Conservation (phyloP, 805 yeast genomes). For the Pichia paraexigua region DNA sequence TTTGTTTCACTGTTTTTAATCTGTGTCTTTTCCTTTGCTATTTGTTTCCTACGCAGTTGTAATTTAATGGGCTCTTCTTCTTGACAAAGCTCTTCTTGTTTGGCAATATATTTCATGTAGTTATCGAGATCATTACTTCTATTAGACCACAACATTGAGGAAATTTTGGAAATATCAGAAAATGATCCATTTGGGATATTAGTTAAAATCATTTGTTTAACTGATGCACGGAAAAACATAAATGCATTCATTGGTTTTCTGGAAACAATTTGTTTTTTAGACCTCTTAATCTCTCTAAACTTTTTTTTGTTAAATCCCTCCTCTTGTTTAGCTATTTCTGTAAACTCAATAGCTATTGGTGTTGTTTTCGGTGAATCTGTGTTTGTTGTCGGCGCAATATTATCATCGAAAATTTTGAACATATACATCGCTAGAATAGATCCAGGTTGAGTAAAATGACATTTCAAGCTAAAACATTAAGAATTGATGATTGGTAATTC, state of each 20-base stretch:
- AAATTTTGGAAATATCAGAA: conserved; percentile 2
- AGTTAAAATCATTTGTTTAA: not conserved
- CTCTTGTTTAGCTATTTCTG: not conserved
- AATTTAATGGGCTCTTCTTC: not conserved
- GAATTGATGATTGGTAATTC: too few species aligned
- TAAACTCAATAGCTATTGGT: not conserved
- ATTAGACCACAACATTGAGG: conserved; percentile 4
- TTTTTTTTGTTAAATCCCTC: conserved; percentile 1
- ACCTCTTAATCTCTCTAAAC: conserved; percentile 5
- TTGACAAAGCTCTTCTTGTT: not conserved
- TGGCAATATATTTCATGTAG: not conserved
- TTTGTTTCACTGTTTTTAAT: not conserved
- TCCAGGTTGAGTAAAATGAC: too few species aligned
- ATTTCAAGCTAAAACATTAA: not conserved
- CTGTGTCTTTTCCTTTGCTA: not conserved
- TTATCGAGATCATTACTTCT: conserved; percentile 1
- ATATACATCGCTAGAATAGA: not conserved
- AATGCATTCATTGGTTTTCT: conserved; percentile 12
- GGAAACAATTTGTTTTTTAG: conserved; percentile 1
- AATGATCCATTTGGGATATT: not conserved
- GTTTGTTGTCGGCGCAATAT: not conserved
- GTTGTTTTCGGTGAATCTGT: not conserved
- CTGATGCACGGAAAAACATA: conserved; percentile 7
- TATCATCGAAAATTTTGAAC: not conserved
- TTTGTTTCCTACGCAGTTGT: not conserved